Conservation (phyloP, 2,329 filamentous ascomycete genomes). For the Dryadomyces sulphureus region DNA sequence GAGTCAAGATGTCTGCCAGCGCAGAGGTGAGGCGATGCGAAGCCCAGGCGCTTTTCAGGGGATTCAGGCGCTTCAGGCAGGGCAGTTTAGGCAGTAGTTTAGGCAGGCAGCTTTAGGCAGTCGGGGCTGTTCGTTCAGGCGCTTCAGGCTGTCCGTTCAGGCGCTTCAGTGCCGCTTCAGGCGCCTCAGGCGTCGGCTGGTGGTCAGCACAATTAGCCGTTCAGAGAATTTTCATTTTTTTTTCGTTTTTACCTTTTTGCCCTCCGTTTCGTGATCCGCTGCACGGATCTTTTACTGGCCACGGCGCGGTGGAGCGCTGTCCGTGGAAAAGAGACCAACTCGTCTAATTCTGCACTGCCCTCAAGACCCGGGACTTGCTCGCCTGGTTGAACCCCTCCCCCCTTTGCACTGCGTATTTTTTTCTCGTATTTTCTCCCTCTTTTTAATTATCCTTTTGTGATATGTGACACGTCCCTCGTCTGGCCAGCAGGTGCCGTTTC, state of each 20-base stretch:
- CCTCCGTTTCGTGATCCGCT: neutral
- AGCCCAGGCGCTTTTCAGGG: no score
- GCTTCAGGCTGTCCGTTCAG: no score
- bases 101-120: no score
- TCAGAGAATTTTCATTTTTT: neutral
- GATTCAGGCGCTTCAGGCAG: no score
- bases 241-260: no score
- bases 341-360: neutral
- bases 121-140: no score
- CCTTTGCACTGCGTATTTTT: neutral
- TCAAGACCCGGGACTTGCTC: neutral
- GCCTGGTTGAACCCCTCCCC: neutral
- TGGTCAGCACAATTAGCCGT: no score
- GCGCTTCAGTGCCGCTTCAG: no score
- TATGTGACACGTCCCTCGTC: neutral
- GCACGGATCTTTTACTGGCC: neutral
- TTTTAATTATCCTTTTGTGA: neutral
- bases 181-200: no score
- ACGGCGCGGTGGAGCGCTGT: neutral
- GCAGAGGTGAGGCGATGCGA: no score
- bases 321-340: neutral
- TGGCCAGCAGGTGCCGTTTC: neutral
- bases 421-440: neutral
- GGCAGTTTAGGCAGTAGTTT: no score
- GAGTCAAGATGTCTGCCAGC: no score